phyloP scores from a whole-genome alignment of 148 eudicot species.

The Tetragonia tetragonoides region DNA sequence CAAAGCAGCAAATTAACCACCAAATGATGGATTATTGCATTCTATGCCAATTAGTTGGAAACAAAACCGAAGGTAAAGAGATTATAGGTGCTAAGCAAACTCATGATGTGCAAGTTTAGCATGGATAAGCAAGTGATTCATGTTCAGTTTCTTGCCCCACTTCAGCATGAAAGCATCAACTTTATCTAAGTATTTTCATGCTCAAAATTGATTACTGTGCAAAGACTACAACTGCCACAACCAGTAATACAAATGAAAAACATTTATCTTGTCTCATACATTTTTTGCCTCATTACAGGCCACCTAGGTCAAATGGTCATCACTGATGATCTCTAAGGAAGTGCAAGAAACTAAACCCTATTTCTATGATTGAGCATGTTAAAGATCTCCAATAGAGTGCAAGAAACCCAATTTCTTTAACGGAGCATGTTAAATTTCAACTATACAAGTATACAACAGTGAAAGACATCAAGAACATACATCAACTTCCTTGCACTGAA shows the following conservation, averaged over 20 bases:
- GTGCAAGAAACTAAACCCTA: too few relatives aligned
- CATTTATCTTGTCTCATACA: too few relatives aligned
- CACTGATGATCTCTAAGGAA: too few relatives aligned
- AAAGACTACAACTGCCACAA: background rate
- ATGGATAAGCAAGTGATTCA: background rate
- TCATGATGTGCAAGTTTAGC: background rate
- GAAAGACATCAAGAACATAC: background rate
- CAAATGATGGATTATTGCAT: background rate
- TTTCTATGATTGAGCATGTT: too few relatives aligned
- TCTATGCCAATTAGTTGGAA: background rate
- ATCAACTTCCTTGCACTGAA: background rate
- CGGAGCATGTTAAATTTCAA: background rate
- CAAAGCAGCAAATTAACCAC: conserved; percentile 2
- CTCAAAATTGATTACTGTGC: background rate
- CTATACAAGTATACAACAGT: background rate
- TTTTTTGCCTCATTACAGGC: too few relatives aligned
- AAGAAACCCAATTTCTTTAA: background rate
- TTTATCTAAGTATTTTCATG: too few relatives aligned
- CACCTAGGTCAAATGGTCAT: too few relatives aligned
- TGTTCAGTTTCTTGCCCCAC: too few relatives aligned
- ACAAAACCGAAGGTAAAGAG: background rate
- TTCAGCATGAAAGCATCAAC: too few relatives aligned
- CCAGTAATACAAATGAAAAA: background rate
- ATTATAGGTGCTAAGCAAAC: background rate
- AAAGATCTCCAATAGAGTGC: background rate